Evolutionary conservation across 441 rosid species (phyloP), one percentile per base, ranked within the genome.

Genomic region (Isatis lusitanica): DNA sequence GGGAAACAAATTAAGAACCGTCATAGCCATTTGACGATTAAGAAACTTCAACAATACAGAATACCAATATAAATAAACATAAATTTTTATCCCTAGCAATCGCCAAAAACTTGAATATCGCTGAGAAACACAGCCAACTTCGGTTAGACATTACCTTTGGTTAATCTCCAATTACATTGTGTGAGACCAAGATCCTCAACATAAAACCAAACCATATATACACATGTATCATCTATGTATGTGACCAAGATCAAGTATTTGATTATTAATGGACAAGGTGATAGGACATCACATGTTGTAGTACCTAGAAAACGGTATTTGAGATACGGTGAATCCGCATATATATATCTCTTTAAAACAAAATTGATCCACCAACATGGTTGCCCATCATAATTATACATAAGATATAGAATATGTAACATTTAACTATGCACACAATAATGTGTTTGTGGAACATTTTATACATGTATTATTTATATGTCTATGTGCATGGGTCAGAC

Each of bases 301-400:
- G 40, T 71, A 65, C 76, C 72, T 64, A 65, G 43, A 71, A 33
- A 68, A 71, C 76, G 58, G 68, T 33, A 47, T 35, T 16, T 58
- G 68, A 71, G 80, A 76, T 76, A 59, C 53, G 35, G 73, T 60
- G 81, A 80, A 73, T 70, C 83, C 59, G 55, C 48, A 35, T 73
- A 68, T 43, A 44, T 68, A 55, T 53, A n/a, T 24, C 42, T n/a
- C 17, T 42, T 10, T 33, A 33, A 65, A 42, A 65, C 58, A 77
- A 48, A 18, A 47, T 35, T 39, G 46, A 69, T 63, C 65, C 44
- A 68, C 70, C 65, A 68, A 35, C 70, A 62, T 68, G 65, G 38
- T 63, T 51, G 36, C 79, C 74, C 79, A 75, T 69, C 60, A 69
- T 68, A 52, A 53, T 53, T 33, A 68, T 62, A 68, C 57, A 74